Base-by-base conservation (phyloP, 148 eudicot species). In the Heliamphora exappendiculata region DNA sequence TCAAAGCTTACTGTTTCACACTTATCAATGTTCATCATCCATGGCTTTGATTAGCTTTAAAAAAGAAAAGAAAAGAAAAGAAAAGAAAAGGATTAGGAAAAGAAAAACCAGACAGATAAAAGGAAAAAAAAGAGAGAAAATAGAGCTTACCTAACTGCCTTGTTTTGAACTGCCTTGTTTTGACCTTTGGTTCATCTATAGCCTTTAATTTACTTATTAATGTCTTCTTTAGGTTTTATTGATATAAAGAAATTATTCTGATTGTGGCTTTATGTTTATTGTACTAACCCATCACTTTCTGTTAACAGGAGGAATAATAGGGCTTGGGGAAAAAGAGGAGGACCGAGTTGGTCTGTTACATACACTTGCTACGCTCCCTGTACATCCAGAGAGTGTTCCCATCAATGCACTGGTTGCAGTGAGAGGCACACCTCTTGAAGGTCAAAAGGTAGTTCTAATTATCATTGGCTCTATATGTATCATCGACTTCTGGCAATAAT, bases 301-400 rank as follows among this genome's bases (percentile, higher is more conserved):
- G 76, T 50, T 60, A 16, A 82, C 65, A 96, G 99, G 99, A 53
- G 99, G 99, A 82, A 96, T 96, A 67, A 96, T 96, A 59, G 99
- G 99, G 47, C 97, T 96, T 19, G 99, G 99, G 66, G 99, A 96
- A 88, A 88, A 94, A 16, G 99, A 88, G 42, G 98, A 96, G 58
- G 98, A 96, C 79, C 79, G 99, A 87, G 93, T 96, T 79, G 98
- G 99, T 33, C 81, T 96, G 77, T 75, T 96, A 81, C 99, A 96
- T 77, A 96, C 99, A 26, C 76, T 96, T 85, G 96, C 99, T 76
- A 96, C 99, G 24, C 94, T 96, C 58, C 99, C 98, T 39, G 31
- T 87, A 16, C 99, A 96, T 84, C 99, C 99, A 26, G 99, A 96
- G 86, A 96, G 99, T 84, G 99, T 96, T 79, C 99, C 99, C 12